Evolutionary conservation across 306 rosid species (phyloP), one percentile per base, ranked within the genome.

Genomic region (Hippophae rhamnoides): DNA sequence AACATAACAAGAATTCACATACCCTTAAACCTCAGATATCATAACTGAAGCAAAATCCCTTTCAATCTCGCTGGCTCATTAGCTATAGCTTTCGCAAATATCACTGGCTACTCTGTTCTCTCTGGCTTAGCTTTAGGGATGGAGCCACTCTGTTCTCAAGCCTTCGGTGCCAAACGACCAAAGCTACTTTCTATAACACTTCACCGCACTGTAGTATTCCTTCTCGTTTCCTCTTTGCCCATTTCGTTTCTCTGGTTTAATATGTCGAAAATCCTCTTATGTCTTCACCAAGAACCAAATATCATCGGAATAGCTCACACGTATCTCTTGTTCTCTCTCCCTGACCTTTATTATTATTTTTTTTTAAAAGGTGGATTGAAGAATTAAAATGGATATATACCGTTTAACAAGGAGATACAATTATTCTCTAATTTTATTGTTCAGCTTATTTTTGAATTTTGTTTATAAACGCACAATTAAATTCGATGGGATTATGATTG

Each of bases 141-240:
- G 99, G 96, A 88, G 59, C 96, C 99, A 0, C 88, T 92, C 2
- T 92, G 99, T 8, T 85, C 96, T 2, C 99, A 92, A 61, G 96
- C 95, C 75, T 92, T 83, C 63, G 96, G 99, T 2, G 99, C 99
- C 0, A 80, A 80, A 5, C 93, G 86, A 3, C 93, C 87, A 0
- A 85, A 84, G 14, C 85, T 85, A 14, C 81, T 92, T 2, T 88
- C 93, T 4, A 8, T 79, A 1, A 88, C 99, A 10, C 96, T 92
- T 52, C 99, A 88, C n/a, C 88, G 95, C 8, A 62, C 79, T 2
- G 75, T 88, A 27, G 57, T 92, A 13, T 92, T 92, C 60, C 93
- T 92, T 7, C 43, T 72, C 0, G 47, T 69, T 0, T 82, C 76
- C 3, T 85, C 96, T 9, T 27, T 92, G 27, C 99, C 99, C 81